Base-by-base conservation (phyloP, 1,284 basidiomycete species). In the Austroboletus novae-zelandiae region DNA sequence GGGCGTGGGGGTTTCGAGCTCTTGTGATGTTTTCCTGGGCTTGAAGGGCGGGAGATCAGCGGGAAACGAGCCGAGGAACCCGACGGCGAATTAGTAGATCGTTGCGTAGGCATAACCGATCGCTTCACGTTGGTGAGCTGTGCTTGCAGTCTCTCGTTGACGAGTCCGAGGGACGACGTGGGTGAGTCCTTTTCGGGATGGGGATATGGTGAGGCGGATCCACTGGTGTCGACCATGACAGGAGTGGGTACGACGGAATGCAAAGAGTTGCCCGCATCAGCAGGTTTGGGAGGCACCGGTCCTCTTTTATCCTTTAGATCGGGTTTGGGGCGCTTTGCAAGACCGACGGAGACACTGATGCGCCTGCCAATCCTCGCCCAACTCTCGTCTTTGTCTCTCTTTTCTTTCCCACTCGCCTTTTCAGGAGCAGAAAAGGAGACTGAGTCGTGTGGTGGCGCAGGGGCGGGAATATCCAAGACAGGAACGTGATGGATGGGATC, bases 331-430 rank as follows among this genome's bases (percentile, higher is more conserved):
- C 54, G 56, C 54, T 69, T 73, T 39, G 59, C 47, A 25, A 67
- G 58, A 31, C 79, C 75, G 44, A 86, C 73, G 11, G 74, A 72
- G 59, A 80, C 69, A 55, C 80, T 85, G 53, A 86, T 76, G 50
- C 83, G 70, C 55, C 81, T 70, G n/a, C 83, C 75, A 37, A 86
- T 57, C 61, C 78, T 82, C 20, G 74, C 71, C 83, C 84, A 85
- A 27, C 73, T 67, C 20, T 75, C 75, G 45, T 74, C 74, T 58
- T 71, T 74, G 43, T 71, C 68, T 45, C 66, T 71, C 45, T 68
- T 69, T 56, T 72, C 67, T 31, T 67, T 63, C 17, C 55, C 61
- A 25, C 51, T 54, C 8, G 20, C 20, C 45, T 58, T 65, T 46
- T 66, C 64, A 0, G 57, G 55, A 14, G 60, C 57, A 23, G 50